Percentiles rank a stretch among this genome's conserved stretches.
phyloP scores from a whole-genome alignment of 176 grass and related monocot species.

The Carex parvula region DNA sequence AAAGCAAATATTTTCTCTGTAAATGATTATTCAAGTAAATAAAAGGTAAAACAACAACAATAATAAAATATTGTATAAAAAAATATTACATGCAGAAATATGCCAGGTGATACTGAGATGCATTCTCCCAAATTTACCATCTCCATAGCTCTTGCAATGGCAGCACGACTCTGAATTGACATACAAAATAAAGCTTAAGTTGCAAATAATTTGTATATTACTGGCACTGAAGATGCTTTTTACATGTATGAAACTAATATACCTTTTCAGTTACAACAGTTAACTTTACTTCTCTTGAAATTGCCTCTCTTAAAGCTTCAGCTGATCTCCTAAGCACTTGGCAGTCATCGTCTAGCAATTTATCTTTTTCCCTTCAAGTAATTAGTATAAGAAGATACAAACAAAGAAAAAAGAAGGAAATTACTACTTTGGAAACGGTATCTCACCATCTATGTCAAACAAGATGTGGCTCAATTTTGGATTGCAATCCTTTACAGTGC shows the following conservation, averaged over 20 bases:
- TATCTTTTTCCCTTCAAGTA: constrained; percentile 41
- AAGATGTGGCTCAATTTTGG: constrained; percentile 66
- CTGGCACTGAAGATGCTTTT: not conserved
- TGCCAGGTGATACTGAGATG: constrained; percentile 74
- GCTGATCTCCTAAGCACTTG: constrained; percentile 38
- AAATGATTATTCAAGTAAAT: not conserved
- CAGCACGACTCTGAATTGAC: constrained; percentile 49
- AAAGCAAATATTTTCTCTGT: constrained; percentile 20
- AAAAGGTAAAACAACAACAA: not conserved
- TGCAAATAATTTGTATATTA: not conserved
- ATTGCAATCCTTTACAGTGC: constrained; percentile 28
- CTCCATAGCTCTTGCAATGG: constrained; percentile 59
- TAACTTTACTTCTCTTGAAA: constrained; percentile 52
- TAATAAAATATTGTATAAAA: constrained; percentile 6
- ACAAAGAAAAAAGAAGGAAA: constrained; percentile 21
- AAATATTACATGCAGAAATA: constrained; percentile 76
- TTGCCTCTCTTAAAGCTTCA: constrained; percentile 57
- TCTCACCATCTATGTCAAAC: constrained; percentile 90
- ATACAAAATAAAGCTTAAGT: not conserved
- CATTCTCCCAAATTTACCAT: constrained; percentile 50
- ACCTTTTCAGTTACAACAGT: constrained; percentile 85
- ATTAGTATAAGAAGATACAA: constrained; percentile 35
- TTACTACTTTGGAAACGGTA: constrained; percentile 20
- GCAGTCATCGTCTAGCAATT: constrained; percentile 45
- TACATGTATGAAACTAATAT: constrained; percentile 20